Evolutionary conservation across 2,329 filamentous ascomycete species (phyloP).

Genomic region (Teratosphaeria zuluensis): DNA sequence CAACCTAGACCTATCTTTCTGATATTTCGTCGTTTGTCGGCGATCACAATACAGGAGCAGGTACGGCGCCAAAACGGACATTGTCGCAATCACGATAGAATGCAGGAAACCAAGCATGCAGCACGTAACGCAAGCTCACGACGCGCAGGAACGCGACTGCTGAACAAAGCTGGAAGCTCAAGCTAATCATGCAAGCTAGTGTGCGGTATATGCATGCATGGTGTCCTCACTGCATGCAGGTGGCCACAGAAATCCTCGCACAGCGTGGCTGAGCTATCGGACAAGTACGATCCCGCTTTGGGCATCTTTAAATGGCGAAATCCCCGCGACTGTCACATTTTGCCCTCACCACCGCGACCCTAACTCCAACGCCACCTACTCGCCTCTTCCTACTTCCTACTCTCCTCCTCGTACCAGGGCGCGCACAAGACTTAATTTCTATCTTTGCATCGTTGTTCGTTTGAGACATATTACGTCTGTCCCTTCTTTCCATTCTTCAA

Average conservation of each 20-base stretch:
- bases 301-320: neutral
- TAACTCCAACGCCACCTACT: conserved; percentile 4
- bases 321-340: conserved; percentile 3
- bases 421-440: conserved; percentile 17
- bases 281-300: neutral
- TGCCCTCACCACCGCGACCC: conserved; percentile 7
- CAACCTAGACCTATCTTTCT: neutral
- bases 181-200: neutral
- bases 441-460: conserved; percentile 14
- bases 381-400: conserved; percentile 13
- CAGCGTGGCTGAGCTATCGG: neutral
- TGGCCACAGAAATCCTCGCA: conserved; percentile 9
- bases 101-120: neutral
- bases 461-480: conserved; percentile 21
- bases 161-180: neutral
- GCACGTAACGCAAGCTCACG: neutral
- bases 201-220: conserved; percentile 1
- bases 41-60: neutral
- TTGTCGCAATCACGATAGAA: neutral
- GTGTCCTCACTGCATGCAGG: conserved; percentile 11
- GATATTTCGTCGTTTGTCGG: neutral
- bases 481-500: conserved; percentile 10
- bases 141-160: neutral
- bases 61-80: neutral
- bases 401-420: conserved; percentile 7